Percentiles rank a stretch among this genome's conserved stretches.
These are phyloP conservation scores for Syzygium aromaticum DNA, from an alignment of 345 rosid species.

Conservation along the genomic window DNA sequence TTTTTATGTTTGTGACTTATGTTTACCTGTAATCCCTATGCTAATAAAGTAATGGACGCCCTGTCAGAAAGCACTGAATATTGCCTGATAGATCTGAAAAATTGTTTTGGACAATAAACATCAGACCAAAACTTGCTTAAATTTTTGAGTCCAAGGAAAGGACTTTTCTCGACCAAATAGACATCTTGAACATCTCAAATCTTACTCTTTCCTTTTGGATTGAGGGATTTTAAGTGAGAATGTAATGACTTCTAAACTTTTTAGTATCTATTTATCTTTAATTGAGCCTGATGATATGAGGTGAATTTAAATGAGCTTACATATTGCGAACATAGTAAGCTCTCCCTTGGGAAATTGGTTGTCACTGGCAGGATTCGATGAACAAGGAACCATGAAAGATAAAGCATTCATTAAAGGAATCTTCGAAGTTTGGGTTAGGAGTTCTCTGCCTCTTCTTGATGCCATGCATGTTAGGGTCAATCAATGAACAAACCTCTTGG, in stretches of 20 bases:
- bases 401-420: no score
- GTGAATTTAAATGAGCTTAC: no score
- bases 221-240: fast-evolving
- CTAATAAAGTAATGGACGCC: neutral
- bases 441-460: neutral
- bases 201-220: neutral
- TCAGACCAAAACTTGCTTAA: neutral
- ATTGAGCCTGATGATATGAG: no score
- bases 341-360: no score
- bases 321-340: no score
- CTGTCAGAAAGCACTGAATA: neutral
- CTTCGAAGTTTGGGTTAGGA: neutral
- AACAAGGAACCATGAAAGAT: no score
- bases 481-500: no score
- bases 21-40: neutral
- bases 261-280: no score
- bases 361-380: no score
- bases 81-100: neutral
- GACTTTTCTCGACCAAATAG: neutral
- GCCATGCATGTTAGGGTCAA: neutral
- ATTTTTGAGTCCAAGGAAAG: no score
- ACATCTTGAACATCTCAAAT: neutral
- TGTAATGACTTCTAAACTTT: no score
- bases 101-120: neutral
- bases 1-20: neutral